Percentiles rank a stretch among this genome's conserved stretches.
phyloP scores from a whole-genome alignment of 2,329 filamentous ascomycete genomes.

The Fusarium sacchari region DNA sequence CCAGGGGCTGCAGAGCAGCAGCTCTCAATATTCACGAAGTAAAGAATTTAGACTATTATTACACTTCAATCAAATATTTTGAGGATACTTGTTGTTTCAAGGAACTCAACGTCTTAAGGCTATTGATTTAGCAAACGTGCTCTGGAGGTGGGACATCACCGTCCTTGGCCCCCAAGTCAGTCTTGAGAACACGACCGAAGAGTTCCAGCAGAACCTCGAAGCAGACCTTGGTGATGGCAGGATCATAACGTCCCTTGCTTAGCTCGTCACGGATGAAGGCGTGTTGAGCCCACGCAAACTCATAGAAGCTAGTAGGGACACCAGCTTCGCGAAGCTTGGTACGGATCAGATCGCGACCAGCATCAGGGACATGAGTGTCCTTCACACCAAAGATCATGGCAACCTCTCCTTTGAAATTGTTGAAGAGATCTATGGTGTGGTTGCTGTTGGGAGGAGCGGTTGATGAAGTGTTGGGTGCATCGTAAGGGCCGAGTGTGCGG shows the following conservation, averaged over 20 bases:
- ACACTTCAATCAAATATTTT: conserved; percentile 25
- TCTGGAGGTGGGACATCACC: conserved; percentile 71
- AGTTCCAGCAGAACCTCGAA: conserved; percentile 91
- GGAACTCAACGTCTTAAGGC: not conserved
- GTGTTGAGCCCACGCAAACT: conserved; percentile 93
- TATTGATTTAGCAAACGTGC: conserved; percentile 70
- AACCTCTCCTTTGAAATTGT: conserved; percentile 82
- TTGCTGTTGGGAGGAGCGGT: conserved; percentile 51
- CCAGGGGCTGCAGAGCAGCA: conserved; percentile 23
- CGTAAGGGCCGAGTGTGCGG: conserved; percentile 74
- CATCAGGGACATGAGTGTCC: conserved; percentile 88
- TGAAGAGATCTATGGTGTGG: conserved; percentile 65
- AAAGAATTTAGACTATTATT: conserved; percentile 43
- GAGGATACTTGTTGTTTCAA: not conserved
- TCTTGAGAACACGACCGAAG: conserved; percentile 80
- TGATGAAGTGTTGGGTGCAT: conserved; percentile 58
- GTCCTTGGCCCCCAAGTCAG: conserved; percentile 77
- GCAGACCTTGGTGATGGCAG: conserved; percentile 85
- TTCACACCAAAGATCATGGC: conserved; percentile 92
- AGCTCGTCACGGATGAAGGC: conserved; percentile 94
- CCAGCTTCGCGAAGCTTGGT: conserved; percentile 81
- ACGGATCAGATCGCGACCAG: conserved; percentile 84
- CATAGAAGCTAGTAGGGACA: conserved; percentile 82
- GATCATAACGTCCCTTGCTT: conserved; percentile 93
- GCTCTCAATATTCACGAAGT: conserved; percentile 41